Evolutionary conservation across 2,329 filamentous ascomycete species (phyloP).

Genomic region (Calonectria hongkongensis): DNA sequence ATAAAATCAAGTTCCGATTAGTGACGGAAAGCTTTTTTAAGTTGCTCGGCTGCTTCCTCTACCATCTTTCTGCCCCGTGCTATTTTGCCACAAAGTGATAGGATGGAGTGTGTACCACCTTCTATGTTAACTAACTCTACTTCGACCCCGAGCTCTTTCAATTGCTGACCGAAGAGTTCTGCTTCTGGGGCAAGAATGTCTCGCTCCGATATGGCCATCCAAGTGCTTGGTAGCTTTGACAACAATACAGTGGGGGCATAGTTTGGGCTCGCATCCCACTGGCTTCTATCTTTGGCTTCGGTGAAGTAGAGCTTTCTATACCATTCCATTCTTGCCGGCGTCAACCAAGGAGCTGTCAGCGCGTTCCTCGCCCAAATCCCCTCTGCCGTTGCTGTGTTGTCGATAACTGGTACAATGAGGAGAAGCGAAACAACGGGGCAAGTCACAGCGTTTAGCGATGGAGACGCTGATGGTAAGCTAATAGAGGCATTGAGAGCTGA

Average conservation of each 20-base stretch:
- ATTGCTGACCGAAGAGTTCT: constrained; percentile 44
- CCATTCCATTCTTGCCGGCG: constrained; percentile 56
- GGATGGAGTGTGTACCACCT: constrained; percentile 39
- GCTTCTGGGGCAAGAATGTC: constrained; percentile 56
- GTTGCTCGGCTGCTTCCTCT: constrained; percentile 25
- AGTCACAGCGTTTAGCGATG: not conserved
- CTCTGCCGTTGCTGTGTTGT: constrained; percentile 52
- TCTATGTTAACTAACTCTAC: constrained; percentile 12
- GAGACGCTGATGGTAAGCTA: constrained; percentile 8
- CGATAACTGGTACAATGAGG: constrained; percentile 54
- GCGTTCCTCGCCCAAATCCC: constrained; percentile 37
- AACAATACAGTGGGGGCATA: constrained; percentile 45
- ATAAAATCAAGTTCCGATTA: not conserved
- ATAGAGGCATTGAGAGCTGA: not conserved
- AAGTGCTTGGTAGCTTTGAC: constrained; percentile 49
- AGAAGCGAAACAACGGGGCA: constrained; percentile 17
- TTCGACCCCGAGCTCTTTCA: constrained; percentile 39
- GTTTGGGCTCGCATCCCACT: constrained; percentile 55
- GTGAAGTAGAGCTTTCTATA: constrained; percentile 56
- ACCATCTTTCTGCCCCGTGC: constrained; percentile 24
- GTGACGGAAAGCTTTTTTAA: constrained; percentile 21
- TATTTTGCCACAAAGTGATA: constrained; percentile 34
- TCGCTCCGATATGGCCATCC: constrained; percentile 53
- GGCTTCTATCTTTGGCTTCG: constrained; percentile 36
- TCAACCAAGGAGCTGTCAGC: constrained; percentile 53